Evolutionary conservation across 2,329 filamentous ascomycete genomes (phyloP).

Genomic region (Neospermospora avenae): DNA sequence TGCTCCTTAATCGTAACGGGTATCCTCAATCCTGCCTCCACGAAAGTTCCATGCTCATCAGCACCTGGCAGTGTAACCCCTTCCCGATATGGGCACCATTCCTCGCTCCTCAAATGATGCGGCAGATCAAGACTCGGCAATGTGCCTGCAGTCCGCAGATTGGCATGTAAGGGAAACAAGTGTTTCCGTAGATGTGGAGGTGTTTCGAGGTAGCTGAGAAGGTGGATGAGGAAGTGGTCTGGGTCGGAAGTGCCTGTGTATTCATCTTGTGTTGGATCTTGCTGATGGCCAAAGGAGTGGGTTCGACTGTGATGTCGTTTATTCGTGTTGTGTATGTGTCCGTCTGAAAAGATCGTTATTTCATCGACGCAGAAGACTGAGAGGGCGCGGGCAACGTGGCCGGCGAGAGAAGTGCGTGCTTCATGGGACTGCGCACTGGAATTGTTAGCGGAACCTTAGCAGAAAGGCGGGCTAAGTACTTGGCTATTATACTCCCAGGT

Average conservation of each 20-base stretch:
- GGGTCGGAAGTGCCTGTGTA: constrained; percentile 70
- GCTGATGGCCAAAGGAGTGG: constrained; percentile 38
- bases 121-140: constrained; percentile 81
- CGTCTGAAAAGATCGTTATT: constrained; percentile 77
- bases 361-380: constrained; percentile 85
- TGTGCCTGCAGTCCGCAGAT: constrained; percentile 68
- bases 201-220: constrained; percentile 79
- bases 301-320: constrained; percentile 24
- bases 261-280: constrained; percentile 40
- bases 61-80: constrained; percentile 60
- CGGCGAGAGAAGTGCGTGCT: constrained; percentile 69
- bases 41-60: constrained; percentile 46
- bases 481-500: constrained; percentile 72
- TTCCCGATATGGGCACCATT: constrained; percentile 78
- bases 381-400: constrained; percentile 74
- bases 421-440: constrained; percentile 45
- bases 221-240: constrained; percentile 73
- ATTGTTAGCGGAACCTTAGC: constrained; percentile 2
- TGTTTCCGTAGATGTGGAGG: constrained; percentile 76
- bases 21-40: constrained; percentile 55
- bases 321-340: constrained; percentile 37
- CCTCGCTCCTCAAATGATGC: constrained; percentile 71
- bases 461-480: constrained; percentile 33
- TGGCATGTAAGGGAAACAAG: constrained; percentile 76
- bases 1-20: constrained; percentile 41